These are phyloP conservation scores for Sclerotinia nivalis DNA, from an alignment of 2,329 filamentous ascomycete species.

Conservation along the genomic window DNA sequence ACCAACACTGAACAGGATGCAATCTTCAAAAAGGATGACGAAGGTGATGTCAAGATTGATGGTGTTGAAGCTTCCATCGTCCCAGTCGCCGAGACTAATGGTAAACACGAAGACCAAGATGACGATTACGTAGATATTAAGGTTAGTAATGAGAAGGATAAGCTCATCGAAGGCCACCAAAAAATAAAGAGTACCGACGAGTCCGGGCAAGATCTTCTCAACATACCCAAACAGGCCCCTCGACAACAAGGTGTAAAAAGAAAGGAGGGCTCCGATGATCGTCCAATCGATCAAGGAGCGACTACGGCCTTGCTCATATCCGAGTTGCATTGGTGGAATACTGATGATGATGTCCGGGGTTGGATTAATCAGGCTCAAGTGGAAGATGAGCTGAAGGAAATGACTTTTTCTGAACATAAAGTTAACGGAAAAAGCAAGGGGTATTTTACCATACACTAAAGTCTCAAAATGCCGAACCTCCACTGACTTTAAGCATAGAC, in stretches of 20 bases:
- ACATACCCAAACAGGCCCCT: conserved; percentile 43
- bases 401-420: conserved; percentile 98
- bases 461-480: background rate
- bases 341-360: conserved; percentile 88
- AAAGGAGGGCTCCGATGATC: conserved; percentile 59
- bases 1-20: conserved; percentile 50
- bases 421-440: conserved; percentile 99
- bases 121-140: conserved; percentile 48
- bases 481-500: conserved; percentile 42
- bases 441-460: conserved; percentile 54
- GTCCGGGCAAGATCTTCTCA: conserved; percentile 41
- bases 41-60: conserved; percentile 44
- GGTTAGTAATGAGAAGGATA: conserved; percentile 42
- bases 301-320: conserved; percentile 79
- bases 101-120: conserved; percentile 42
- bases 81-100: conserved; percentile 33
- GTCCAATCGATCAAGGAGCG: conserved; percentile 59
- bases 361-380: conserved; percentile 79
- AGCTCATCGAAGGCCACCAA: conserved; percentile 42
- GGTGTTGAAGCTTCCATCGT: conserved; percentile 36
- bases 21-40: conserved; percentile 42
- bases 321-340: conserved; percentile 95
- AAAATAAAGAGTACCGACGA: conserved; percentile 48
- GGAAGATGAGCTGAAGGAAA: conserved; percentile 83
- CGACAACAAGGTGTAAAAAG: conserved; percentile 60